These are phyloP conservation scores for Lachancea thermotolerans DNA, from an alignment of 805 yeast species.

Conservation along the genomic window DNA sequence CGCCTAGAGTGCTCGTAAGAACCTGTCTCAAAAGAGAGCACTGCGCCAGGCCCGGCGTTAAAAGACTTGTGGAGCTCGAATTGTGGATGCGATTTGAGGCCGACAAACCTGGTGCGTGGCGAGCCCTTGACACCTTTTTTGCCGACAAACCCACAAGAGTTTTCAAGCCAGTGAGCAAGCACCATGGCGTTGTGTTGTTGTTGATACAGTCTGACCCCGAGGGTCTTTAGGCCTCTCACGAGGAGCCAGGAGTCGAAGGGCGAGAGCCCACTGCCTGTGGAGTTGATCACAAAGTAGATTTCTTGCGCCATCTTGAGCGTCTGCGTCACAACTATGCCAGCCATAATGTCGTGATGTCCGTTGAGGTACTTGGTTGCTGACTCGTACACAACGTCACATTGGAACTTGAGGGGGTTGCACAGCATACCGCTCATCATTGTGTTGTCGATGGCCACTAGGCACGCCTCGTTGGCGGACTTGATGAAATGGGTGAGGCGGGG, in stretches of 20 bases:
- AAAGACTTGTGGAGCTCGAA: conserved; percentile 68
- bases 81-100: conserved; percentile 74
- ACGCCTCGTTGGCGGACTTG: conserved; percentile 58
- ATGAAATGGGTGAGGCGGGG: conserved; percentile 59
- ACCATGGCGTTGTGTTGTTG: conserved; percentile 76
- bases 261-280: conserved; percentile 85
- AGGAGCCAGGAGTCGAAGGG: conserved; percentile 93
- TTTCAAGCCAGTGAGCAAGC: conserved; percentile 67
- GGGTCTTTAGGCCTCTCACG: conserved; percentile 81
- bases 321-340: conserved; percentile 78
- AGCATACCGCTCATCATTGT: conserved; percentile 94
- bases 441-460: conserved; percentile 80
- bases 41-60: conserved; percentile 86
- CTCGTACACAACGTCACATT: conserved; percentile 88
- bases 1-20: conserved; percentile 55
- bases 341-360: conserved; percentile 97
- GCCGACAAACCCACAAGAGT: conserved; percentile 45
- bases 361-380: conserved; percentile 88
- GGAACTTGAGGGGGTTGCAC: conserved; percentile 78
- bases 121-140: conserved; percentile 5
- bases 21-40: conserved; percentile 84
- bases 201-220: conserved; percentile 78
- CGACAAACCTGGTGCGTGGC: conserved; percentile 73
- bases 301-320: conserved; percentile 57
- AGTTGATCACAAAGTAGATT: conserved; percentile 71